A percentile compares a stretch with the other conserved stretches of the same genome.
Evolutionary conservation across 2,329 filamentous ascomycete genomes (phyloP).

Genomic region (Rhinocladiella similis): DNA sequence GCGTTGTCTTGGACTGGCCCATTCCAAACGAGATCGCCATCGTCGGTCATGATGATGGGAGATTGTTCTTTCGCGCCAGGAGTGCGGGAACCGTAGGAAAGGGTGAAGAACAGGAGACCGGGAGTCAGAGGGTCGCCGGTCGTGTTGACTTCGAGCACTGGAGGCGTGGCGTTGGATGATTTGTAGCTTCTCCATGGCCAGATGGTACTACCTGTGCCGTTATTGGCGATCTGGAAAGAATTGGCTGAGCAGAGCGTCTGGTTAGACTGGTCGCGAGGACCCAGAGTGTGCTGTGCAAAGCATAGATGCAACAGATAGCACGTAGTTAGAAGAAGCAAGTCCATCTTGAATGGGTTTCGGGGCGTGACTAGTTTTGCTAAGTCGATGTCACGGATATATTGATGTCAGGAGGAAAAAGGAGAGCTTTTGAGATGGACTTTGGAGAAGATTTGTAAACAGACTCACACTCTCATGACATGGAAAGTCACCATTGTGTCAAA

Average conservation of each 20-base stretch:
- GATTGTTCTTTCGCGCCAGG: conserved; percentile 35
- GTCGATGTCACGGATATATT: too few relatives aligned
- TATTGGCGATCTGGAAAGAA: not conserved
- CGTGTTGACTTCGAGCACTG: conserved; percentile 35
- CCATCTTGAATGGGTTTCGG: too few relatives aligned
- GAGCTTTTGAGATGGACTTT: too few relatives aligned
- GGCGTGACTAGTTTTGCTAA: too few relatives aligned
- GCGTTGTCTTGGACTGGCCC: conserved; percentile 35
- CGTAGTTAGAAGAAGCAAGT: too few relatives aligned
- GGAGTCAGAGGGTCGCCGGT: conserved; percentile 32
- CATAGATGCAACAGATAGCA: too few relatives aligned
- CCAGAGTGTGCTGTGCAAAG: too few relatives aligned
- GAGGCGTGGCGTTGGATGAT: conserved; percentile 31
- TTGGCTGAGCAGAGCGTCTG: not conserved
- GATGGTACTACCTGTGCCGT: conserved; percentile 1
- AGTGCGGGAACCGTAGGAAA: conserved; percentile 11
- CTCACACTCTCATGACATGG: too few relatives aligned
- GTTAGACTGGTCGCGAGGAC: too few relatives aligned
- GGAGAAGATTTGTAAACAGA: too few relatives aligned
- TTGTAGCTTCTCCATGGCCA: conserved; percentile 33
- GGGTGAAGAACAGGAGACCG: conserved; percentile 35
- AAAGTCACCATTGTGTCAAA: too few relatives aligned
- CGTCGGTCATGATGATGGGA: conserved; percentile 39
- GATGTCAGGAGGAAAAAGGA: too few relatives aligned
- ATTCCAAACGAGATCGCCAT: conserved; percentile 38